Percentiles rank a stretch among this genome's conserved stretches.
Evolutionary conservation across 805 yeast species (phyloP).

Genomic region (Monosporozyma unispora): DNA sequence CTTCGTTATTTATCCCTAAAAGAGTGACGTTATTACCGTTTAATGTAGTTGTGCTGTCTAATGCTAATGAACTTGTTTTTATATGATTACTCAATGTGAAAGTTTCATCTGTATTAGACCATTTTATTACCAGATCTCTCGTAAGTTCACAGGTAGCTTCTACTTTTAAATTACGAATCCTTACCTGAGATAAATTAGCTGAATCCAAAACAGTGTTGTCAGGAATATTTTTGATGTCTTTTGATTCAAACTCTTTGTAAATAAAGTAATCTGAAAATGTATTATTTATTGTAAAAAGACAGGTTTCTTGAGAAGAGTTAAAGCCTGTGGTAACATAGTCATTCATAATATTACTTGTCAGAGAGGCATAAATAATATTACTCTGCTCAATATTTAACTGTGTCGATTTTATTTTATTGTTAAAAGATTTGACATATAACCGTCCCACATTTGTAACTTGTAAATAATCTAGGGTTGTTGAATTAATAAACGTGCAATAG

Average conservation of each 20-base stretch:
- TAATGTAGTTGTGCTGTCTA: neutral
- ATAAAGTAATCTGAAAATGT: neutral
- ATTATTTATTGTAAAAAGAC: neutral
- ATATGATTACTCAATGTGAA: neutral
- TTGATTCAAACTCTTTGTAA: neutral
- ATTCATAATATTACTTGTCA: neutral
- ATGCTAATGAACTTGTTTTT: neutral
- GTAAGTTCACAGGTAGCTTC: neutral
- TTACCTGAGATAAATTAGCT: neutral
- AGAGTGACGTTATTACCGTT: constrained; percentile 7
- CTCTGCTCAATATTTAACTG: too few species aligned
- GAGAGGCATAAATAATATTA: neutral
- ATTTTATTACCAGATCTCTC: neutral
- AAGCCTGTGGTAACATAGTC: neutral
- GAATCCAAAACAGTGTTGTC: too few species aligned
- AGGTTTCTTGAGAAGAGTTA: neutral
- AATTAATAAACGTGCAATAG: neutral
- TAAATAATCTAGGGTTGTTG: neutral
- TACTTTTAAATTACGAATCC: neutral
- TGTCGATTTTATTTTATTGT: neutral
- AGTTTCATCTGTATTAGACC: neutral
- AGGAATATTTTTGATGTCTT: too few species aligned
- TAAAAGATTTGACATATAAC: neutral
- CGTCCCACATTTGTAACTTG: neutral
- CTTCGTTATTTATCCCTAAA: constrained; percentile 4